A percentile compares a stretch with the other conserved stretches of the same genome.
phyloP scores from a whole-genome alignment of 345 rosid species.

The Eucalyptus cladocalyx region DNA sequence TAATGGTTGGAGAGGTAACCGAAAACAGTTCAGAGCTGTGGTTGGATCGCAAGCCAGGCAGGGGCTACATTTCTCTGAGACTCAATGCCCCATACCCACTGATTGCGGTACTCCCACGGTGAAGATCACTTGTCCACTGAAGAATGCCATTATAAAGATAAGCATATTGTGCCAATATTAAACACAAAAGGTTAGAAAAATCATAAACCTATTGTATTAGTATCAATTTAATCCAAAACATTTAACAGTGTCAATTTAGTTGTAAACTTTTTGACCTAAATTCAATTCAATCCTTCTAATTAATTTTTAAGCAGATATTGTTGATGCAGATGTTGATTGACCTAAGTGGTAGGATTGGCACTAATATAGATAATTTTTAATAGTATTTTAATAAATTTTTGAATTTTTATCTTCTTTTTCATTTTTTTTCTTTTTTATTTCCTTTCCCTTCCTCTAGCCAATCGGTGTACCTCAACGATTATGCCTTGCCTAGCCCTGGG shows the following conservation, averaged over 20 bases:
- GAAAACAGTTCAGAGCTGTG: not conserved
- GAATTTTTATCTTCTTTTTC: too few species aligned
- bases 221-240: too few species aligned
- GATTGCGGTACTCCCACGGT: not conserved
- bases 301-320: too few species aligned
- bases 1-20: not conserved
- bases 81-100: not conserved
- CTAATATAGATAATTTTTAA: too few species aligned
- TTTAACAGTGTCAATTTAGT: too few species aligned
- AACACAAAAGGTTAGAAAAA: not conserved
- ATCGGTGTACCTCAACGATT: fast-evolving
- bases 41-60: not conserved
- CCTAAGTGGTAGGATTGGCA: too few species aligned
- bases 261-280: too few species aligned
- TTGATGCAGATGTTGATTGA: fast-evolving
- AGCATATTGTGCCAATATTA: not conserved
- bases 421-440: too few species aligned
- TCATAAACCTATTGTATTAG: fast-evolving
- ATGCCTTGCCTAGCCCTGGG: too few species aligned
- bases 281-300: fast-evolving
- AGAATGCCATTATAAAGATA: not conserved
- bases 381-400: too few species aligned
- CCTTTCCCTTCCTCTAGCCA: too few species aligned
- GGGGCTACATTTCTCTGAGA: not conserved
- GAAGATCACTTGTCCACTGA: not conserved